These are phyloP conservation scores for Leccinum barrowsii DNA, from an alignment of 768 basidiomycete species.

Conservation along the genomic window DNA sequence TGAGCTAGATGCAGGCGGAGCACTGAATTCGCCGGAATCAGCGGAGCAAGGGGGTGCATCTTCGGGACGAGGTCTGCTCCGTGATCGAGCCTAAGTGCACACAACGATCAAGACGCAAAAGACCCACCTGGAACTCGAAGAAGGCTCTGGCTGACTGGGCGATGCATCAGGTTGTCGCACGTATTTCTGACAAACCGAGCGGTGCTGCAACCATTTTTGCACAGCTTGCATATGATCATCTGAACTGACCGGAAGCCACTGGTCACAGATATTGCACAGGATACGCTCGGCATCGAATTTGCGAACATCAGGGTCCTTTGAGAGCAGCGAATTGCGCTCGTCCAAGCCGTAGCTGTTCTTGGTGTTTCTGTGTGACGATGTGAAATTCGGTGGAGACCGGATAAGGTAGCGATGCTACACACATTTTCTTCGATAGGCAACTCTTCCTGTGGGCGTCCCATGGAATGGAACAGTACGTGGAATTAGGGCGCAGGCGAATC, in stretches of 20 bases:
- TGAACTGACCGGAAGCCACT: constrained; percentile 58
- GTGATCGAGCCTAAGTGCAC: neutral
- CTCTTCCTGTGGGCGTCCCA: constrained; percentile 86
- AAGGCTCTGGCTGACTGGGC: constrained; percentile 17
- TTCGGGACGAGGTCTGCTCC: constrained; percentile 11
- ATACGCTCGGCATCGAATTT: constrained; percentile 74
- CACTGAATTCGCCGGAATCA: constrained; percentile 22
- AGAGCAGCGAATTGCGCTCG: constrained; percentile 54
- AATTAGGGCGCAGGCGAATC: constrained; percentile 83
- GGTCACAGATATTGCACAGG: constrained; percentile 64
- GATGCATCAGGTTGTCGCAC: constrained; percentile 7
- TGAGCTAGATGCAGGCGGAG: constrained; percentile 27
- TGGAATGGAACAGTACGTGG: constrained; percentile 83
- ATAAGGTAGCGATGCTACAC: constrained; percentile 22
- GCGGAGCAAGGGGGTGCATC: constrained; percentile 30
- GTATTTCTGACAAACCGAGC: constrained; percentile 48
- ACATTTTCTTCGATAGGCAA: constrained; percentile 78
- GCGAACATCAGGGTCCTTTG: constrained; percentile 66
- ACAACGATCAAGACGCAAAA: constrained; percentile 2
- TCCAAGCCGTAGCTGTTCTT: constrained; percentile 60
- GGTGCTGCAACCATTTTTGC: constrained; percentile 64
- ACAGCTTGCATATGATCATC: constrained; percentile 61
- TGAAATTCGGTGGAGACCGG: constrained; percentile 7
- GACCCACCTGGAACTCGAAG: constrained; percentile 23
- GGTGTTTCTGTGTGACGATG: constrained; percentile 24